Percentiles rank a stretch among this genome's conserved stretches.
Evolutionary conservation across 352 stramenopile genomes (phyloP).

Genomic region (Phytophthora chlamydospora): DNA sequence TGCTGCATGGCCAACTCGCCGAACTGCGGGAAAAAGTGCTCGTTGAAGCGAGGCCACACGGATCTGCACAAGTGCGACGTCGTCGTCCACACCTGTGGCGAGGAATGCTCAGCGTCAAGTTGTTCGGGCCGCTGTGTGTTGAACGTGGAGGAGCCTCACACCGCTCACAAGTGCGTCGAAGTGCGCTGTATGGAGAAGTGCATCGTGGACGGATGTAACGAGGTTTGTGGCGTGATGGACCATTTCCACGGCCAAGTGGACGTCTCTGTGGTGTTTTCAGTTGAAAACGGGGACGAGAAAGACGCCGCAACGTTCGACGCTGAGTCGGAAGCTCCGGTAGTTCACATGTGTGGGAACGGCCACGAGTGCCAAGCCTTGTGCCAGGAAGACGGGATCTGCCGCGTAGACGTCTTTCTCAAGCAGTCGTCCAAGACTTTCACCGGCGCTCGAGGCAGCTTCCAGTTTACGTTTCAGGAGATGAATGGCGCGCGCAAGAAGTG

Average conservation of each 20-base stretch:
- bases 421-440: constrained; percentile 71
- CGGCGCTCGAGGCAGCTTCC: constrained; percentile 59
- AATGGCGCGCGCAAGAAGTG: constrained; percentile 79
- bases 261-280: constrained; percentile 49
- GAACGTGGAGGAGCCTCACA: constrained; percentile 56
- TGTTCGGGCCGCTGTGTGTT: constrained; percentile 58
- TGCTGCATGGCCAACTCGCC: constrained; percentile 49
- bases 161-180: constrained; percentile 67
- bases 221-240: constrained; percentile 50
- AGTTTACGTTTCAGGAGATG: constrained; percentile 85
- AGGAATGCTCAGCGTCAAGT: constrained; percentile 47
- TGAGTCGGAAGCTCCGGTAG: constrained; percentile 38
- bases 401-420: constrained; percentile 73
- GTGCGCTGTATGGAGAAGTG: constrained; percentile 64
- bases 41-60: constrained; percentile 47
- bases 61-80: constrained; percentile 63
- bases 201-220: constrained; percentile 63
- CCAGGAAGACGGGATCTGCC: constrained; percentile 64
- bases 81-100: constrained; percentile 57
- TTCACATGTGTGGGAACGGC: constrained; percentile 66
- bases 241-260: constrained; percentile 75
- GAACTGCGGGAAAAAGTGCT: constrained; percentile 64
- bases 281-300: constrained; percentile 55
- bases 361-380: constrained; percentile 69
- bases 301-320: constrained; percentile 45